Conservation (phyloP, 2,329 filamentous ascomycete genomes). For the Ascochyta koolunga region DNA sequence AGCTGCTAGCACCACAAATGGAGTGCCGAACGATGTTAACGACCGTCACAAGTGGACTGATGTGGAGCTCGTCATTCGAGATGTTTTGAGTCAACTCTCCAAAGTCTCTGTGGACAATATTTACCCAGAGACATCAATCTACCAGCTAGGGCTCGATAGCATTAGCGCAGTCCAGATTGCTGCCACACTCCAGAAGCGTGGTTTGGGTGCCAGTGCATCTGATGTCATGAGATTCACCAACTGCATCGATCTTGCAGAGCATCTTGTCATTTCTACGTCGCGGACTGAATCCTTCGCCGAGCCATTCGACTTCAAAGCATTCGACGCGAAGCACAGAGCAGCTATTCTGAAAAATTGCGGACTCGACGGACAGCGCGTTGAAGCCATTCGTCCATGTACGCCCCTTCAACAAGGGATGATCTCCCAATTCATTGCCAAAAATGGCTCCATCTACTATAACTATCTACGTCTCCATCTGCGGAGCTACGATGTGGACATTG, state of each 20-base stretch:
- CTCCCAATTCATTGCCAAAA: slow-evolving; percentile 71
- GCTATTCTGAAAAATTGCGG: slow-evolving; percentile 39
- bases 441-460: slow-evolving; percentile 77
- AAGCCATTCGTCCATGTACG: slow-evolving; percentile 76
- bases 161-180: slow-evolving; percentile 85
- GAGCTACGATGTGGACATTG: slow-evolving; percentile 42
- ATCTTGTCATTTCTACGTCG: slow-evolving; percentile 15
- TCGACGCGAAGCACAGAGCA: slow-evolving; percentile 54
- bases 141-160: slow-evolving; percentile 87
- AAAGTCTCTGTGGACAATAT: slow-evolving; percentile 59
- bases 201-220: slow-evolving; percentile 65
- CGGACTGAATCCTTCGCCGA: background rate
- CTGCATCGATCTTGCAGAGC: slow-evolving; percentile 41
- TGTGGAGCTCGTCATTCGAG: slow-evolving; percentile 60
- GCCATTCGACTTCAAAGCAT: slow-evolving; percentile 56
- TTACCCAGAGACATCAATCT: slow-evolving; percentile 71
- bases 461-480: slow-evolving; percentile 64
- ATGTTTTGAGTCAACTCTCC: slow-evolving; percentile 65
- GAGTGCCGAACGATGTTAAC: background rate
- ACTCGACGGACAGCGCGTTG: slow-evolving; percentile 50
- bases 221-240: slow-evolving; percentile 71
- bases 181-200: slow-evolving; percentile 65
- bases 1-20: slow-evolving; percentile 15
- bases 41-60: slow-evolving; percentile 54
- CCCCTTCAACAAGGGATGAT: slow-evolving; percentile 81